Evolutionary conservation across 495 filamentous ascomycete genomes (phyloP), one percentile per base, ranked within the genome.

Genomic region (Bryoglossum gracile): DNA sequence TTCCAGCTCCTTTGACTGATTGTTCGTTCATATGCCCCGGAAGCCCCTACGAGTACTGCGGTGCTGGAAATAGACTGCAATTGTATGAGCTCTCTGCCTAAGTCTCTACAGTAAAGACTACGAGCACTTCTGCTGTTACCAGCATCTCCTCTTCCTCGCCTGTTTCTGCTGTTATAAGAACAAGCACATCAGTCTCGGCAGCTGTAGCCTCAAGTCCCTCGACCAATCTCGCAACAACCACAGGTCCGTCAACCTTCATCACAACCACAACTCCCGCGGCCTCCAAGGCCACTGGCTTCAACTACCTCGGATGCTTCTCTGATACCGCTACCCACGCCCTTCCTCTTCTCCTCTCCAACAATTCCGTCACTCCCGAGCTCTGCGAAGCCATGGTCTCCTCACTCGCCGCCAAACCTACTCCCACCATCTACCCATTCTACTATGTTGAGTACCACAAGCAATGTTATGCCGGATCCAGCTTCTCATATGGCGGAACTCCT

Each of bases 21-120:
- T 78, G 71, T 56, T 69, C 62, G 46, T 67, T 72, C 59, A 41
- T 65, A 13, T 75, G 72, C 53, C 55, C 60, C 9, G 72, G 70
- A 22, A 64, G 72, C 33, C 34, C 43, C 4, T 62, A 39, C 48
- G 56, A 26, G 35, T 60, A 64, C 49, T 63, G 63, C 26, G 63
- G 63, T 8, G 67, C 62, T 24, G 68, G 68, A 3, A 69, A 73
- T 23, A 1, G 46, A 26, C 18, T 47, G 30, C 13, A 47, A 13
- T 2, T 47, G 28, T 47, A 47, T n/a, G n/a, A n/a, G n/a, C n/a
- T n/a, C n/a, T n/a, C n/a, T n/a, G n/a, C n/a, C n/a, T n/a, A n/a
- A n/a, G n/a, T n/a, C n/a, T n/a, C n/a, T n/a, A n/a, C n/a, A n/a
- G n/a, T n/a, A n/a, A n/a, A n/a, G n/a, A n/a, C n/a, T n/a, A n/a